These are phyloP conservation scores for Paramecium pentaurelia DNA, from an alignment of 73 alveolate species.

Conservation along the genomic window DNA sequence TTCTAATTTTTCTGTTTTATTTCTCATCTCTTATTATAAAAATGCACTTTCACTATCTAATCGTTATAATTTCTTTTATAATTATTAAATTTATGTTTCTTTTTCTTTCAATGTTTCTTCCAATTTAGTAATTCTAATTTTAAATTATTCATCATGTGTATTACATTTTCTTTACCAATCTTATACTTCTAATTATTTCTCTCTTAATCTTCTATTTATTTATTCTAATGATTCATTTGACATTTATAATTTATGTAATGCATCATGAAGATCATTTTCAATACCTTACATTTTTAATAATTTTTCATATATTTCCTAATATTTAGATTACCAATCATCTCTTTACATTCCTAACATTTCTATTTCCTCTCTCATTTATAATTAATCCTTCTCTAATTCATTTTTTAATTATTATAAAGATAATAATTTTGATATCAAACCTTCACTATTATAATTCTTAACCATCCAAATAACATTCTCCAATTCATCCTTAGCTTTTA, in stretches of 20 bases:
- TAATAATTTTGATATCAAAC: background rate
- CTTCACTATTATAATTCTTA: constrained; percentile 5
- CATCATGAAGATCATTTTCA: constrained; percentile 12
- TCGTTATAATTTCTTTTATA: background rate
- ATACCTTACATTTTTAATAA: constrained; percentile 8
- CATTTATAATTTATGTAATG: background rate
- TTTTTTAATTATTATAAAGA: background rate
- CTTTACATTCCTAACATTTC: background rate
- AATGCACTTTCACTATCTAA: constrained; percentile 2
- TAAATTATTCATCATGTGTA: constrained; percentile 26
- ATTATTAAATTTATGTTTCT: background rate
- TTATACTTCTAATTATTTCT: constrained; percentile 15
- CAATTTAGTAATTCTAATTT: background rate
- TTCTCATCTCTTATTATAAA: background rate
- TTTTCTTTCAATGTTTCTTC: background rate
- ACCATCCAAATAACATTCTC: constrained; percentile 12
- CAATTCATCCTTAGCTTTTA: background rate
- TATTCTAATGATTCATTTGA: constrained; percentile 17
- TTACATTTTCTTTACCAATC: constrained; percentile 38
- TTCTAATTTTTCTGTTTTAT: background rate
- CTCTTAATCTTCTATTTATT: background rate
- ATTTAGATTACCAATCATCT: background rate
- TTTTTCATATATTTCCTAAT: constrained; percentile 6
- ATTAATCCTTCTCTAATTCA: background rate
- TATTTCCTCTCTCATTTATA: background rate